Evolutionary conservation across 495 filamentous ascomycete species (phyloP).

Genomic region (Neurospora terricola): DNA sequence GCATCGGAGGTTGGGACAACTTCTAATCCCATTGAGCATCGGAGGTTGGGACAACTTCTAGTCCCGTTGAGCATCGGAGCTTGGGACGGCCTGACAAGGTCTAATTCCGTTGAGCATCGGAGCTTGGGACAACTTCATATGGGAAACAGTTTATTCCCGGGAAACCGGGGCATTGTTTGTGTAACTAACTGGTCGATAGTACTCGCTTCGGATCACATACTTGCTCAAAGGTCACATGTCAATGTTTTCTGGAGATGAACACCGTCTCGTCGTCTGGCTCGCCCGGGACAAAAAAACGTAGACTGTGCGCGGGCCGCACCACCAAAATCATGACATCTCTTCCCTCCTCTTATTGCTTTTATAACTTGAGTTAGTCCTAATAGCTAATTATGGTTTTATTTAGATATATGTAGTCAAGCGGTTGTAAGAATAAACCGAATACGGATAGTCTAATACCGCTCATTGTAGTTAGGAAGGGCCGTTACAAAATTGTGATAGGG

Average conservation of each 20-base stretch:
- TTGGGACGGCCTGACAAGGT: neutral
- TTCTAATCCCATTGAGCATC: neutral
- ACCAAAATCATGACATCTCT: too few relatives aligned
- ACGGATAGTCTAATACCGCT: too few relatives aligned
- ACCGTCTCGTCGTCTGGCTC: neutral
- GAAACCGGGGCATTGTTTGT: neutral
- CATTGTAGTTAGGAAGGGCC: too few relatives aligned
- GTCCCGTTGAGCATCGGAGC: neutral
- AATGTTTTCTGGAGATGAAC: neutral
- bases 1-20: neutral
- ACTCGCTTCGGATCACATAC: neutral
- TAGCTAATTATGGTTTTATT: too few relatives aligned
- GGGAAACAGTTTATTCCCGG: neutral
- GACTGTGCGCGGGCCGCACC: too few relatives aligned
- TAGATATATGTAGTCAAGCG: too few relatives aligned
- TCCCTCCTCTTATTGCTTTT: too few relatives aligned
- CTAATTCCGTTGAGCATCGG: neutral
- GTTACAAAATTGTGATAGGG: too few relatives aligned
- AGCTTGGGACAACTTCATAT: neutral
- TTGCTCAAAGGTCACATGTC: neutral
- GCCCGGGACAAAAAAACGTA: too few relatives aligned
- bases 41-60: neutral
- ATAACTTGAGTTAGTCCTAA: too few relatives aligned
- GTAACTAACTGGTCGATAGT: neutral
- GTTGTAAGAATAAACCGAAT: too few relatives aligned